phyloP scores from a whole-genome alignment of 495 filamentous ascomycete genomes.

The Penicillium waksmanii region DNA sequence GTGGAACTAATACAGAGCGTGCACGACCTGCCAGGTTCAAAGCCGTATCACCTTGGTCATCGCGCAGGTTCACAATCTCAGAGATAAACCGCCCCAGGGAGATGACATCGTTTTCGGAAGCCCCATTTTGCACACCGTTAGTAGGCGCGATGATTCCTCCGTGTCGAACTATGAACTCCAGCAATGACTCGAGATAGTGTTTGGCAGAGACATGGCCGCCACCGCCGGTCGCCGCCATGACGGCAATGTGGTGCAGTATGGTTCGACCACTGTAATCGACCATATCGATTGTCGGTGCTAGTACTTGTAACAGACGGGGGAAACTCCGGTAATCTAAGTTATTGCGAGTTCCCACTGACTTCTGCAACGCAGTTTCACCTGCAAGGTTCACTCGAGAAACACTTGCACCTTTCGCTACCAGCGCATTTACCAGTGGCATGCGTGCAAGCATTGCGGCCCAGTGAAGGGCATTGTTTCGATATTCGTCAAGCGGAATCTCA shows the following conservation, averaged over 20 bases:
- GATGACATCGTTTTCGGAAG: conserved; percentile 61
- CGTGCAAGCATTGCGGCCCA: conserved; percentile 98
- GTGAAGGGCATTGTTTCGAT: conserved; percentile 86
- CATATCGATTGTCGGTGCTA: conserved; percentile 89
- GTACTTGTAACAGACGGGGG: conserved; percentile 81
- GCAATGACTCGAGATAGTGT: conserved; percentile 89
- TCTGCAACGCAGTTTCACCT: conserved; percentile 90
- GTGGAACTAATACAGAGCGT: conserved; percentile 89
- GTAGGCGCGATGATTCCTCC: conserved; percentile 59
- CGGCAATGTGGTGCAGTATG: conserved; percentile 92
- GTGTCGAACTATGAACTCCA: conserved; percentile 91
- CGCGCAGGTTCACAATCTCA: conserved; percentile 91
- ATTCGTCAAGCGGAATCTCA: conserved; percentile 85
- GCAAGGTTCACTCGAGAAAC: conserved; percentile 83
- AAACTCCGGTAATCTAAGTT: conserved; percentile 82
- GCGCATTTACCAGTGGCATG: conserved; percentile 73
- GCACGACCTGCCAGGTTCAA: conserved; percentile 91
- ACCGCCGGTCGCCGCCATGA: conserved; percentile 91
- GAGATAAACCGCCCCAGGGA: conserved; percentile 88
- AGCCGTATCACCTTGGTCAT: conserved; percentile 91
- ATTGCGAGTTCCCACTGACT: conserved; percentile 85
- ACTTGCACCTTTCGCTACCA: conserved; percentile 81
- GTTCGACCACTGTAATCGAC: conserved; percentile 87
- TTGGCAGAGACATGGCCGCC: conserved; percentile 76
- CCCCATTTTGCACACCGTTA: conserved; percentile 37